Evolutionary conservation across 192 early-diverging fungal genomes (phyloP), one percentile per base, ranked within the genome.

Genomic region (Haplosporangium gracile): DNA sequence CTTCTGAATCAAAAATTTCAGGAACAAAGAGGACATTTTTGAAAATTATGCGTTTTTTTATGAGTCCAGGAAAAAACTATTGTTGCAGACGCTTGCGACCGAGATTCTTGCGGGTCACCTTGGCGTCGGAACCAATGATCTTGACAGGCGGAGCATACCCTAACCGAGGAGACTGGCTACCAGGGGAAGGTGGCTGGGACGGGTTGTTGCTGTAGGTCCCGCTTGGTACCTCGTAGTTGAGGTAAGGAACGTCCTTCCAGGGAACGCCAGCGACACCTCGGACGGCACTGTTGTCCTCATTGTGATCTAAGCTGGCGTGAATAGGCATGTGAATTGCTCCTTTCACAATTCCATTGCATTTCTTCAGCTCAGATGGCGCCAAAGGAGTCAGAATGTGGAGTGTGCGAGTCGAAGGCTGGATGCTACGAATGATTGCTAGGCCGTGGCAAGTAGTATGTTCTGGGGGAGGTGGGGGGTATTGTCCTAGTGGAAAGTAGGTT

Each of bases 341-440:
- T 73, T 91, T 92, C 2, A 94, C 88, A 42, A 94, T 75, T 2
- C 82, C 82, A 68, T 84, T 90, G 0, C 88, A 89, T 73, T 82
- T 79, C 40, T 80, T 65, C 13, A 93, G 68, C 3, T 71, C 85
- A 6, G 79, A 74, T 2, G 77, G 68, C 5, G 89, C 76, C 4
- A 93, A 68, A 57, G 90, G 79, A 68, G 95, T 90, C 77, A 97
- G 60, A 42, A 97, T 77, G 53, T 94, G 89, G 5, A 95, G 76
- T 8, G 80, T 77, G 32, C 91, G 91, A 7, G 86, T 87, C 2
- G 80, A 57, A 8, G 92, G 91, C 77, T 95, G 92, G 43, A 96
- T 93, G 0, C 94, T 90, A 20, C 96, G 89, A 60, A 96, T 91
- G 29, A 97, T 84, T 0, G 89, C 96, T 63, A 95, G 88, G 1